Percentiles rank a stretch among this genome's conserved stretches.
Evolutionary conservation across 441 rosid species (phyloP).

Genomic region (Croton setiger): DNA sequence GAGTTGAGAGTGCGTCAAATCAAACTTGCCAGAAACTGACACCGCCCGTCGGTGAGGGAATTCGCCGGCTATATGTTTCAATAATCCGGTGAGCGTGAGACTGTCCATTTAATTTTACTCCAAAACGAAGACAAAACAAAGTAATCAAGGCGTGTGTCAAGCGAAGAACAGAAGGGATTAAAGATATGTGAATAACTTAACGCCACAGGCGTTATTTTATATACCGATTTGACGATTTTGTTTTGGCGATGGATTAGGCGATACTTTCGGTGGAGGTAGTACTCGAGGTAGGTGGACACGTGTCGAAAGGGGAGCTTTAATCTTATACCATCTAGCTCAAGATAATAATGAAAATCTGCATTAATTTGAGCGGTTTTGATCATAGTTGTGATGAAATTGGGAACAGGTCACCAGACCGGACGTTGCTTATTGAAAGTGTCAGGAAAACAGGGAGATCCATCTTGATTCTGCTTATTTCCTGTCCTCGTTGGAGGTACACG

Average conservation of each 20-base stretch:
- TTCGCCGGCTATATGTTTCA: conserved; percentile 38
- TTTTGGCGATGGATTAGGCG: neutral
- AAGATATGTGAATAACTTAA: neutral
- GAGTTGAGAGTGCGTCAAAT: conserved; percentile 56
- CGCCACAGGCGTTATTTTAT: neutral
- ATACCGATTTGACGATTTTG: neutral
- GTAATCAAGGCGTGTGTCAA: neutral
- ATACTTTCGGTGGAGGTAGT: neutral
- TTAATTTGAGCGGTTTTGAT: neutral
- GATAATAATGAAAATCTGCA: neutral
- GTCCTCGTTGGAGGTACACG: neutral
- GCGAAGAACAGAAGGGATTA: neutral
- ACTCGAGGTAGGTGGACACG: conserved; percentile 7
- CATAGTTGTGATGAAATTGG: neutral
- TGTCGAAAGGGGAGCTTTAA: neutral
- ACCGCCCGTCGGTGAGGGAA: conserved; percentile 55
- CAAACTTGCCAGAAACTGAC: conserved; percentile 57
- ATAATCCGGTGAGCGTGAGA: conserved; percentile 52
- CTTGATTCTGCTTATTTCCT: neutral
- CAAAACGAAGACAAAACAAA: neutral
- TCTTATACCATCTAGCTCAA: neutral
- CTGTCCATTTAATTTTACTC: conserved; percentile 40
- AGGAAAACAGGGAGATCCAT: neutral
- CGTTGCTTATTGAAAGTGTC: neutral
- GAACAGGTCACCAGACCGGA: neutral